A percentile compares a stretch with the other conserved stretches of the same genome.
Evolutionary conservation across 2,329 filamentous ascomycete genomes (phyloP).

Genomic region (Fusarium nodosum): DNA sequence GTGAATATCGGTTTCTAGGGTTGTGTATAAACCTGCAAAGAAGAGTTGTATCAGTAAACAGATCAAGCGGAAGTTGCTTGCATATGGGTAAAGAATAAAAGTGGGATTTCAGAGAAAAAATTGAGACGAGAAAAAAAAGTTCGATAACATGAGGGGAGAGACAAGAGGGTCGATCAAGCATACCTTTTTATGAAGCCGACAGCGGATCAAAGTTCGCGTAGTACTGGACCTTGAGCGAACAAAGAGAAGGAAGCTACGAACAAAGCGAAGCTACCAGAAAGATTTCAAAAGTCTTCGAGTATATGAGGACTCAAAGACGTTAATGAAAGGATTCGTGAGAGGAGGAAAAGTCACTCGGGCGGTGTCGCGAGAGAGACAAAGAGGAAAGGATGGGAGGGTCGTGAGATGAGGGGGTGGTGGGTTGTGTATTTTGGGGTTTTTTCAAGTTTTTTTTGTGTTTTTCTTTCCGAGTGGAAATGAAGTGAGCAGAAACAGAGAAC

Average conservation of each 20-base stretch:
- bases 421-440: slow-evolving; percentile 65
- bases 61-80: slow-evolving; percentile 22
- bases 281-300: slow-evolving; percentile 47
- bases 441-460: slow-evolving; percentile 72
- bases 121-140: slow-evolving; percentile 10
- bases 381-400: slow-evolving; percentile 34
- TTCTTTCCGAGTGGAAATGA: slow-evolving; percentile 64
- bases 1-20: slow-evolving; percentile 51
- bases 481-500: slow-evolving; percentile 71
- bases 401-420: slow-evolving; percentile 44
- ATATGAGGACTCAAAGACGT: slow-evolving; percentile 45
- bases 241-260: slow-evolving; percentile 50
- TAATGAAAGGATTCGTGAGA: slow-evolving; percentile 32
- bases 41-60: slow-evolving; percentile 33
- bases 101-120: not conserved
- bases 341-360: slow-evolving; percentile 46
- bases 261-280: slow-evolving; percentile 49
- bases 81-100: slow-evolving; percentile 13
- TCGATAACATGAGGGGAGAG: slow-evolving; percentile 26
- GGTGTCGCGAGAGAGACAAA: slow-evolving; percentile 52
- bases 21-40: slow-evolving; percentile 38
- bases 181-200: slow-evolving; percentile 45
- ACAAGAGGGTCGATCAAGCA: slow-evolving; percentile 24
- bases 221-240: slow-evolving; percentile 48
- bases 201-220: slow-evolving; percentile 47